Evolutionary conservation across 2,329 filamentous ascomycete genomes (phyloP).

Genomic region (Botrytis byssoidea): DNA sequence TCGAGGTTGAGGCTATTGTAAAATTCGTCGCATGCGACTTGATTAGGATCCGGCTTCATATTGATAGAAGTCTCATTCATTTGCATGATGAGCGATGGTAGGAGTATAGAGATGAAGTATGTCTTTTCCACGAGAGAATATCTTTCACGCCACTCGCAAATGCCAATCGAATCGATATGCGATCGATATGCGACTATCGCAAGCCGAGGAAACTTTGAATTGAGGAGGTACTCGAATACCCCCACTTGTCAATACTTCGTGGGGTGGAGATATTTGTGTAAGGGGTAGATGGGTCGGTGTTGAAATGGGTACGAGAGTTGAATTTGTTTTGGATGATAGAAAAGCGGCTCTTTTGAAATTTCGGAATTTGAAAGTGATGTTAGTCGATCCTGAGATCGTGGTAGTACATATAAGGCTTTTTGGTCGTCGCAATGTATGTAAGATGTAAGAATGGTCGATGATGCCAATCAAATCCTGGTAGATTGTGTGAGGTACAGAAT

Average conservation of each 20-base stretch:
- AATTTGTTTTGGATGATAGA: background rate
- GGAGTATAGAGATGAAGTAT: background rate
- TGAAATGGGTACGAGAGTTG: background rate
- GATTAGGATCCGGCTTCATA: conserved; percentile 4
- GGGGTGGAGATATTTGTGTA: background rate
- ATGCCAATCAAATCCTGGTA: conserved; percentile 6
- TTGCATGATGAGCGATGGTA: conserved; percentile 55
- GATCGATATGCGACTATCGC: background rate
- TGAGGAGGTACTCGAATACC: background rate
- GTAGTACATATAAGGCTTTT: background rate
- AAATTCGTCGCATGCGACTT: conserved; percentile 12
- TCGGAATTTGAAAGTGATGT: background rate
- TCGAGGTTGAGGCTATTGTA: conserved; percentile 15
- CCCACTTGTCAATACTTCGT: background rate
- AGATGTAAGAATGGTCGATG: background rate
- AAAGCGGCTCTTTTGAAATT: background rate
- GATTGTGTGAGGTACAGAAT: background rate
- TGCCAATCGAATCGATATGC: background rate
- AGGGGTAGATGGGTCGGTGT: background rate
- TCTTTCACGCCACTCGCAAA: conserved; percentile 50
- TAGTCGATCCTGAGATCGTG: background rate
- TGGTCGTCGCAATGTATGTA: background rate
- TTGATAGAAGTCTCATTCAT: conserved; percentile 45
- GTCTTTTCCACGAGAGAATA: conserved; percentile 54
- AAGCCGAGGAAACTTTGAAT: background rate